These are phyloP conservation scores for Microbotryum lychnidis-dioicae DNA, from an alignment of 1,284 basidiomycete species.

Conservation along the genomic window DNA sequence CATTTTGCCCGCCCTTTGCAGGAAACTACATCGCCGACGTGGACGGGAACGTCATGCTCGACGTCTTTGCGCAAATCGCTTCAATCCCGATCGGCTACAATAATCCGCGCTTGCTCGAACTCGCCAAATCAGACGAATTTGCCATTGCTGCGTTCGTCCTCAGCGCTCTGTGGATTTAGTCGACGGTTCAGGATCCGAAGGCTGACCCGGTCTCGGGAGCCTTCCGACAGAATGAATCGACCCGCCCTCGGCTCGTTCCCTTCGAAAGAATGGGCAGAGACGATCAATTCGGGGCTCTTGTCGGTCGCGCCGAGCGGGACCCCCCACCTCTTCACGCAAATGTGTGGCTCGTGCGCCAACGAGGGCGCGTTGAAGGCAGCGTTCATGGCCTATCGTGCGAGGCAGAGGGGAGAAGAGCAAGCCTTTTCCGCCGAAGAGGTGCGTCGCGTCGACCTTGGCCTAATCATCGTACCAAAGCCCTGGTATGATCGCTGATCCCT, in stretches of 20 bases:
- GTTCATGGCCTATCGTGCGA: constrained; percentile 45
- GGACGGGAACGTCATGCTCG: constrained; percentile 49
- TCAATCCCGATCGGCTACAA: constrained; percentile 47
- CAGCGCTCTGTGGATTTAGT: no score
- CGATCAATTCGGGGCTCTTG: constrained; percentile 45
- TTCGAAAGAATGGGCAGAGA: constrained; percentile 44
- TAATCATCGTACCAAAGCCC: background rate
- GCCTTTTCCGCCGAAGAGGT: constrained; percentile 39
- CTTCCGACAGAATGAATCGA: constrained; percentile 42
- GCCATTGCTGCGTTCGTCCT: constrained; percentile 37
- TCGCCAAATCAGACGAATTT: constrained; percentile 43
- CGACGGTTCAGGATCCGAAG: background rate
- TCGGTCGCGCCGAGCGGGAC: constrained; percentile 48
- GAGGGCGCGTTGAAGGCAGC: constrained; percentile 51
- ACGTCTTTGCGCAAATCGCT: constrained; percentile 49
- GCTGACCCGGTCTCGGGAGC: background rate
- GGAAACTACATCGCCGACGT: constrained; percentile 50
- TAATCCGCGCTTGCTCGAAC: constrained; percentile 44
- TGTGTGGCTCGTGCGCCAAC: constrained; percentile 39
- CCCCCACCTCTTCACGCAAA: constrained; percentile 39
- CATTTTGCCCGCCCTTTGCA: background rate
- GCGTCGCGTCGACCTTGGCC: constrained; percentile 5
- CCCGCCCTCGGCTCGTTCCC: constrained; percentile 51
- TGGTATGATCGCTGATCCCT: background rate
- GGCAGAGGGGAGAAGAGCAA: constrained; percentile 38